These are phyloP conservation scores for Taiozyma onychis DNA, from an alignment of 1,139 yeast genomes.

Conservation along the genomic window DNA sequence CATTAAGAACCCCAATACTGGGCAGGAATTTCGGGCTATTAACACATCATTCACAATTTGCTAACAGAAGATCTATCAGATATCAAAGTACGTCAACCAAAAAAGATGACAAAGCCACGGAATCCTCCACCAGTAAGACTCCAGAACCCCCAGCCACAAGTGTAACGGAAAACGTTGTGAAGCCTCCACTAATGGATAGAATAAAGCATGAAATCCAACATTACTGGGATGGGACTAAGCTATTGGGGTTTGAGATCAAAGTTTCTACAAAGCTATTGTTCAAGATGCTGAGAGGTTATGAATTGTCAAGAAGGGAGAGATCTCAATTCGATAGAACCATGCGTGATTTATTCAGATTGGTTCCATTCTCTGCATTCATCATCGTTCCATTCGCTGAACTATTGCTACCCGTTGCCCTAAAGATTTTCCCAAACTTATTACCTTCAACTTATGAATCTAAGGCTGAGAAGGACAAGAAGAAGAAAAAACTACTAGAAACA, in stretches of 20 bases:
- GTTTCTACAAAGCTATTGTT: conserved; percentile 78
- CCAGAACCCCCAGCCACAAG: conserved; percentile 24
- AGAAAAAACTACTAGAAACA: conserved; percentile 63
- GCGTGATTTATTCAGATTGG: conserved; percentile 77
- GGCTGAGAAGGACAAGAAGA: conserved; percentile 64
- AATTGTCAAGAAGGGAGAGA: conserved; percentile 83
- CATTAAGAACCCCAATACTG: background rate
- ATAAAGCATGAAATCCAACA: conserved; percentile 88
- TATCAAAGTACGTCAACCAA: background rate
- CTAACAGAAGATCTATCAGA: background rate
- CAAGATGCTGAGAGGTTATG: conserved; percentile 90
- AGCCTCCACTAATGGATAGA: conserved; percentile 61
- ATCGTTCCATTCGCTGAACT: conserved; percentile 93
- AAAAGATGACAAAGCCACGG: background rate
- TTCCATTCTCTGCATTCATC: conserved; percentile 89
- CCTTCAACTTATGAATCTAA: conserved; percentile 93
- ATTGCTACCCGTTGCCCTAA: conserved; percentile 81
- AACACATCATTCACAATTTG: background rate
- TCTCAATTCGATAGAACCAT: conserved; percentile 86
- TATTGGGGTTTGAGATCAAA: conserved; percentile 84
- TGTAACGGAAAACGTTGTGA: background rate
- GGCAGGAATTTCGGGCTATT: background rate
- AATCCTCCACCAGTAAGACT: background rate
- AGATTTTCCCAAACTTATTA: conserved; percentile 84
- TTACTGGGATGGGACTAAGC: conserved; percentile 93